Percentiles rank a stretch among this genome's conserved stretches.
Evolutionary conservation across 2,329 filamentous ascomycete genomes (phyloP).

Genomic region (Massarina eburnea): DNA sequence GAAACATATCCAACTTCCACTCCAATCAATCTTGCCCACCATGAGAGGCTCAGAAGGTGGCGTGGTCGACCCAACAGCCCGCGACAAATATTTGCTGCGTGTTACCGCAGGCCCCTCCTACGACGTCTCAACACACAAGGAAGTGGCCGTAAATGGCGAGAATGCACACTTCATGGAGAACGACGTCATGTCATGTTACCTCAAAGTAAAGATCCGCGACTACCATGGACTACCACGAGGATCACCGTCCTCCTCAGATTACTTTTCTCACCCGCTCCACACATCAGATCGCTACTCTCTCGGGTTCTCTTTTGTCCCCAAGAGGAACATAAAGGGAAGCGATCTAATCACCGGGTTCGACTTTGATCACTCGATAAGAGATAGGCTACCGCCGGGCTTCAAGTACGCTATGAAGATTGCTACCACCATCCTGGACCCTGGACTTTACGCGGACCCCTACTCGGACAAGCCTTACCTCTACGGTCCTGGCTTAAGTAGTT

Average conservation of each 20-base stretch:
- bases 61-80: slow-evolving; percentile 32
- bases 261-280: slow-evolving; percentile 38
- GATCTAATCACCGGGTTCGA: slow-evolving; percentile 41
- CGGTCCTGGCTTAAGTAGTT: slow-evolving; percentile 38
- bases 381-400: slow-evolving; percentile 42
- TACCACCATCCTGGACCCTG: slow-evolving; percentile 39
- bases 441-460: slow-evolving; percentile 40
- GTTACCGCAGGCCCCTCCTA: slow-evolving; percentile 42
- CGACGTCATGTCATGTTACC: slow-evolving; percentile 30
- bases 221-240: slow-evolving; percentile 38
- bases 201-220: slow-evolving; percentile 39
- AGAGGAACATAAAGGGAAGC: slow-evolving; percentile 28
- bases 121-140: slow-evolving; percentile 29
- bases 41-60: slow-evolving; percentile 6
- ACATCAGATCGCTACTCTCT: slow-evolving; percentile 39
- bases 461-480: slow-evolving; percentile 42
- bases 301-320: slow-evolving; percentile 41
- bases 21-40: neutral
- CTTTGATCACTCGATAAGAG: slow-evolving; percentile 39
- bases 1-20: no score
- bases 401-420: slow-evolving; percentile 40
- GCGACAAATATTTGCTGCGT: slow-evolving; percentile 42
- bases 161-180: slow-evolving; percentile 28
- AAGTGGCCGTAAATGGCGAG: slow-evolving; percentile 36
- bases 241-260: slow-evolving; percentile 29